Percentiles rank a stretch among this genome's conserved stretches.
These are phyloP conservation scores for Colletotrichum shisoi DNA, from an alignment of 2,329 filamentous ascomycete species.

Conservation along the genomic window DNA sequence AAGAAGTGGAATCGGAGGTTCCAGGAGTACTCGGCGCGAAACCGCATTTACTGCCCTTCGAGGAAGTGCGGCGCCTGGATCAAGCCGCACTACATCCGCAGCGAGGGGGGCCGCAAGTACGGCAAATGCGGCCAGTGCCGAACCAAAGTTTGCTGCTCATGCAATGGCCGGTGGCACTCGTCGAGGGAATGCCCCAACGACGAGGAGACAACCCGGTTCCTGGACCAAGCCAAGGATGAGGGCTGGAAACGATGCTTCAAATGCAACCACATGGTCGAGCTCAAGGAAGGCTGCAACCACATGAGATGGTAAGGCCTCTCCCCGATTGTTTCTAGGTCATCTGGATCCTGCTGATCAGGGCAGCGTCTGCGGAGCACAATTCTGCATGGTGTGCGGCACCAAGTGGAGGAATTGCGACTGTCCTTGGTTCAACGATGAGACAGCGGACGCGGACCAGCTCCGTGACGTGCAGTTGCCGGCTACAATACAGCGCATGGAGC, in stretches of 20 bases:
- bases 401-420: constrained; percentile 88
- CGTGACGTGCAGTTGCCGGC: constrained; percentile 61
- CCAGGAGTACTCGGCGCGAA: constrained; percentile 75
- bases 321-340: not conserved
- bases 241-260: constrained; percentile 80
- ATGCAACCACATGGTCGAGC: constrained; percentile 77
- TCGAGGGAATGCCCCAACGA: constrained; percentile 75
- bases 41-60: constrained; percentile 79
- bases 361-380: constrained; percentile 80
- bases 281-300: constrained; percentile 85
- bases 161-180: constrained; percentile 77
- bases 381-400: constrained; percentile 83
- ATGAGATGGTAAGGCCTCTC: constrained; percentile 77
- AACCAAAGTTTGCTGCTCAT: constrained; percentile 76
- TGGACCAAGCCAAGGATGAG: constrained; percentile 70
- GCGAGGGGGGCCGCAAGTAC: constrained; percentile 66
- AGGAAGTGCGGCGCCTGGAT: constrained; percentile 81
- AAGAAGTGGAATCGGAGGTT: constrained; percentile 82
- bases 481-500: constrained; percentile 43
- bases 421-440: constrained; percentile 76
- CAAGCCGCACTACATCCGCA: constrained; percentile 71
- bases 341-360: constrained; percentile 34
- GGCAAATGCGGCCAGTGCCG: constrained; percentile 76
- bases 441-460: constrained; percentile 61
- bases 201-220: constrained; percentile 68